Evolutionary conservation across 1,139 yeast species (phyloP).

Genomic region (Debaryomycetaceae sp.): DNA sequence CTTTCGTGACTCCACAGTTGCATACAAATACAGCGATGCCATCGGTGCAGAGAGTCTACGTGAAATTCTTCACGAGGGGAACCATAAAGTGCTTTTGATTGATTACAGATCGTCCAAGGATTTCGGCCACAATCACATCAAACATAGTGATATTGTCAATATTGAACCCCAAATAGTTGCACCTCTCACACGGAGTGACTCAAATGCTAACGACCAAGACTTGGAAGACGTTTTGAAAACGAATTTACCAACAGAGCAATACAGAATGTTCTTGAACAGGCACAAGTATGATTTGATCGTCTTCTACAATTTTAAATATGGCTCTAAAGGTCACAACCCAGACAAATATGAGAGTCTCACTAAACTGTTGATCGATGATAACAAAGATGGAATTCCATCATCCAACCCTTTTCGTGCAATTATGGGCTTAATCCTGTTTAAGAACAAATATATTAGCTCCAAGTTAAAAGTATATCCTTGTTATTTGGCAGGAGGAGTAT

Average conservation of each 20-base stretch:
- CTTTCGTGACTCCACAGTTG: slow-evolving; percentile 1
- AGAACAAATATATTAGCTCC: slow-evolving; percentile 36
- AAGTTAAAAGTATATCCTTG: slow-evolving; percentile 32
- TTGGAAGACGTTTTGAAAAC: slow-evolving; percentile 56
- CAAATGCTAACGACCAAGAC: slow-evolving; percentile 50
- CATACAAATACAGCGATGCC: slow-evolving; percentile 19
- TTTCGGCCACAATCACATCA: slow-evolving; percentile 59
- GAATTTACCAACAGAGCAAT: slow-evolving; percentile 53
- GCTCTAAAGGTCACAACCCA: slow-evolving; percentile 18
- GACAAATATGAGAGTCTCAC: slow-evolving; percentile 27
- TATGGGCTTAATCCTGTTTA: slow-evolving; percentile 50
- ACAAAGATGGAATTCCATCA: slow-evolving; percentile 25
- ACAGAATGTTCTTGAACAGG: slow-evolving; percentile 47
- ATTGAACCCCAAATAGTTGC: slow-evolving; percentile 52
- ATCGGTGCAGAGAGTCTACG: slow-evolving; percentile 25
- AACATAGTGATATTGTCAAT: slow-evolving; percentile 53
- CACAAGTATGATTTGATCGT: slow-evolving; percentile 58
- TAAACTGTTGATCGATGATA: slow-evolving; percentile 17
- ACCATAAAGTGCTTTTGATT: slow-evolving; percentile 43
- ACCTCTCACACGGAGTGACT: slow-evolving; percentile 15
- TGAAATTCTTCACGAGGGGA: slow-evolving; percentile 10
- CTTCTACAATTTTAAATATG: slow-evolving; percentile 49
- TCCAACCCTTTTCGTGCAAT: slow-evolving; percentile 44
- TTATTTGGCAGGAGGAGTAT: slow-evolving; percentile 41
- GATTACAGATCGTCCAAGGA: slow-evolving; percentile 64